These are phyloP conservation scores for Canariomyces notabilis DNA, from an alignment of 2,329 filamentous ascomycete species.

Conservation along the genomic window DNA sequence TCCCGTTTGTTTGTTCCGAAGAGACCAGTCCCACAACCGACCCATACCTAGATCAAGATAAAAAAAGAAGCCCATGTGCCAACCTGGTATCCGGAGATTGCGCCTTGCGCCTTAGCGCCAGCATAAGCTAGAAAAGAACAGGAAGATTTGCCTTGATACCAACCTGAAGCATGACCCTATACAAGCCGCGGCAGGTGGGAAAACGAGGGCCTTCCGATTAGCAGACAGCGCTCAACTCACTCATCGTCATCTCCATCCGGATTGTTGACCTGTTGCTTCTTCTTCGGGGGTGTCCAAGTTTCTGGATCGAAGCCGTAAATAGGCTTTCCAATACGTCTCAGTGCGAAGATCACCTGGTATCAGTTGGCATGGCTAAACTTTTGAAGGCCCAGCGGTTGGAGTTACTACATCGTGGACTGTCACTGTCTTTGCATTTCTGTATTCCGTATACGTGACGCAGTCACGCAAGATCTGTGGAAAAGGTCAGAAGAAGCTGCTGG, in stretches of 20 bases:
- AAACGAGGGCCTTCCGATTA: too few relatives aligned
- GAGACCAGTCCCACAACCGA: too few relatives aligned
- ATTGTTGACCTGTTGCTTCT: conserved; percentile 1
- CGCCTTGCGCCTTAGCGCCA: too few relatives aligned
- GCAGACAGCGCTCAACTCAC: too few relatives aligned
- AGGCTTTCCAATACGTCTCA: conserved; percentile 45
- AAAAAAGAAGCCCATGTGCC: too few relatives aligned
- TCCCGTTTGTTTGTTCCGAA: too few relatives aligned
- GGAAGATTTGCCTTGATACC: too few relatives aligned
- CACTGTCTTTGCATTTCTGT: conserved; percentile 56
- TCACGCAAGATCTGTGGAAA: conserved; percentile 45
- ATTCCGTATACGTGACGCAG: conserved; percentile 47
- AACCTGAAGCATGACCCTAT: too few relatives aligned
- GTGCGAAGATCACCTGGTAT: conserved; percentile 48
- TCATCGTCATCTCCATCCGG: conserved; percentile 1
- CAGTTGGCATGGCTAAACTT: conserved; percentile 12
- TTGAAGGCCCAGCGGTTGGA: not conserved
- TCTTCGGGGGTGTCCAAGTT: conserved; percentile 24
- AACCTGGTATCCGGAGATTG: too few relatives aligned
- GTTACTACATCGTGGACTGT: conserved; percentile 52
- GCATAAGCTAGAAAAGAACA: too few relatives aligned
- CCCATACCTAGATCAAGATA: too few relatives aligned
- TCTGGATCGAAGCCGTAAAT: conserved; percentile 56
- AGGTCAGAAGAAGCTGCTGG: conserved; percentile 12
- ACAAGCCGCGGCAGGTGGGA: too few relatives aligned